Base-by-base conservation (phyloP, 2,329 filamentous ascomycete genomes). In the Beauveria bassiana region DNA sequence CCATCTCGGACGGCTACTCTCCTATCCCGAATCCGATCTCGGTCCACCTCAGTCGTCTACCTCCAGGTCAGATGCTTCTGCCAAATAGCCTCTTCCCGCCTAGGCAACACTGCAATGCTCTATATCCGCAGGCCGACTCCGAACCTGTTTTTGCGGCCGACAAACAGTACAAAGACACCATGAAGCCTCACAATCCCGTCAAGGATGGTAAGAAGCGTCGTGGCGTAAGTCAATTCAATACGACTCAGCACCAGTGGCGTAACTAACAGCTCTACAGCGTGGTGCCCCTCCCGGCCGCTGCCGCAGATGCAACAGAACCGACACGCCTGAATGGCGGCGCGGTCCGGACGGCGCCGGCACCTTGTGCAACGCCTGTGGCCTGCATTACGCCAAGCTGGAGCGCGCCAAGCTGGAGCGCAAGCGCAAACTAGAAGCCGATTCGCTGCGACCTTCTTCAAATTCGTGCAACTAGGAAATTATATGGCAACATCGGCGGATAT, bases 271-370 rank as follows among this genome's bases (percentile, higher is more conserved):
- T 31, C 3, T 34, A 5, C 24, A 96, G 92, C 90, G 95, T 72
- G 93, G 93, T 68, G 95, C 95, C 70, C 93, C 92, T 66, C 93
- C 95, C 60, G 95, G 95, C 50, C 85, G 93, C 77, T 98, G 95
- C 75, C 95, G 98, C 75, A 98, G 93, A 75, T 99, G 95, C 79
- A 97, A 97, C 74, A 85, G 95, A 72, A 92, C 95, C 64, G 95
- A 99, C 76, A 98, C 95, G 5, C 95, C 95, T 8, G 95, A 98
- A 81, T 99, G 95, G 95, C 86, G 95, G 70, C 86, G 95, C 68
- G 95, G 95, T 12, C 95, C 95, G 10, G 95, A 98, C 73, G 95
- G 93, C 56, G 95, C 95, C 43, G 86, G 93, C 69, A 99, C 95
- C 0, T 81, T 99, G 20, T 99, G 95, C 79, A 98, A 99, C 75